phyloP scores from a whole-genome alignment of 2,329 filamentous ascomycete genomes.

The Chaetomiaceae sp. region DNA sequence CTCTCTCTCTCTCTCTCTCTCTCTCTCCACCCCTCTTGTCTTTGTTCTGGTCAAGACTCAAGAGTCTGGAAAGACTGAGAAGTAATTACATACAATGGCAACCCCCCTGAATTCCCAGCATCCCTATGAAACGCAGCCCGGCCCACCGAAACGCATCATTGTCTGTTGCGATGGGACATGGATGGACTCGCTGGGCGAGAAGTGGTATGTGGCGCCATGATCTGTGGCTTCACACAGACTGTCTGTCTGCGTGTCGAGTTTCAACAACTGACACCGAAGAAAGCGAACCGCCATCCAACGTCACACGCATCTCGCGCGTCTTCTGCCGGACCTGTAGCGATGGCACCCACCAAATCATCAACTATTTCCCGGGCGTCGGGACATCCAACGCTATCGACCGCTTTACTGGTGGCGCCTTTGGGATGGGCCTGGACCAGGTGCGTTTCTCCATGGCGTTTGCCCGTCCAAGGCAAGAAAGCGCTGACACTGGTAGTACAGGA shows the following conservation, averaged over 20 bases:
- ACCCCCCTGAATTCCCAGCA: constrained; percentile 6
- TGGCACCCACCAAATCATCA: constrained; percentile 31
- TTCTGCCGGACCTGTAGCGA: constrained; percentile 27
- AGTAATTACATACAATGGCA: constrained; percentile 9
- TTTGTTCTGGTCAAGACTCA: too few relatives aligned
- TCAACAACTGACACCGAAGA: neutral
- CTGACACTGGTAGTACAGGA: constrained; percentile 21
- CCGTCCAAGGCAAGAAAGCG: too few relatives aligned
- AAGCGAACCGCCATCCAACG: constrained; percentile 30
- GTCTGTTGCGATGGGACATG: constrained; percentile 35
- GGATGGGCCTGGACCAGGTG: constrained; percentile 30
- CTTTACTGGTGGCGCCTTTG: constrained; percentile 32
- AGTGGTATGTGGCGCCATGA: constrained; percentile 25
- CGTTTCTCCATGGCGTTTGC: too few relatives aligned
- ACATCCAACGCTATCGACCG: constrained; percentile 30
- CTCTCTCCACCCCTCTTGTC: too few relatives aligned
- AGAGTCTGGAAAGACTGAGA: too few relatives aligned
- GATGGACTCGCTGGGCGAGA: constrained; percentile 32
- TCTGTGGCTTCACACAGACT: too few relatives aligned
- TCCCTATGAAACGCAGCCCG: neutral
- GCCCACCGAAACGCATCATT: constrained; percentile 29
- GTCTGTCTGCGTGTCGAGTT: neutral
- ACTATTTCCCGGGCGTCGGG: constrained; percentile 33
- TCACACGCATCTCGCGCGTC: constrained; percentile 29
- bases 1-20: too few relatives aligned